These are phyloP conservation scores for Termitomyces sp. DNA, from an alignment of 768 basidiomycete genomes.

Conservation along the genomic window DNA sequence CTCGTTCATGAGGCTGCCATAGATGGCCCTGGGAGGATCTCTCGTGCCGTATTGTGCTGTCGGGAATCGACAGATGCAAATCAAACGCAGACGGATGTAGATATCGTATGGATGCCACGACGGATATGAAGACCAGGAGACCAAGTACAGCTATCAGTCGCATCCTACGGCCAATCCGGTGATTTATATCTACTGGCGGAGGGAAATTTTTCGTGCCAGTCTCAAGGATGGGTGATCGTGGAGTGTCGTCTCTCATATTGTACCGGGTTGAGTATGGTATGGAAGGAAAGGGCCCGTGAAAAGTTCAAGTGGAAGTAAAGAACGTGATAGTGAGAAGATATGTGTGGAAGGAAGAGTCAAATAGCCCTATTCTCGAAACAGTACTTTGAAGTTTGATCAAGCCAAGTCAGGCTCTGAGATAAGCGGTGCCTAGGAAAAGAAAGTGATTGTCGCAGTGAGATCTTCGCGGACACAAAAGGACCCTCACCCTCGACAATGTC, in stretches of 20 bases:
- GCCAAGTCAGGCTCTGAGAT: slow-evolving; percentile 4
- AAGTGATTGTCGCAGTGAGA: neutral
- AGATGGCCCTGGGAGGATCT: slow-evolving; percentile 22
- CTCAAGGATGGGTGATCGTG: slow-evolving; percentile 10
- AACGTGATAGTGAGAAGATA: slow-evolving; percentile 10
- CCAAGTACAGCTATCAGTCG: slow-evolving; percentile 51
- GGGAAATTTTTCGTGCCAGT: slow-evolving; percentile 4
- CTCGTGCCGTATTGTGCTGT: slow-evolving; percentile 24
- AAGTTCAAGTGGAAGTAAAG: slow-evolving; percentile 6
- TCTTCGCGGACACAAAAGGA: neutral
- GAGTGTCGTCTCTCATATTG: slow-evolving; percentile 2
- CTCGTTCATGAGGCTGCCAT: slow-evolving; percentile 41
- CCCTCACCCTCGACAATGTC: neutral
- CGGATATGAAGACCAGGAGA: slow-evolving; percentile 49
- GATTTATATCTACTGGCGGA: slow-evolving; percentile 25
- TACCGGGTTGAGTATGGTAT: slow-evolving; percentile 12
- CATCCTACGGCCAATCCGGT: slow-evolving; percentile 36
- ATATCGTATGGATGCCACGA: slow-evolving; percentile 51
- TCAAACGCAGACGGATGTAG: slow-evolving; percentile 44
- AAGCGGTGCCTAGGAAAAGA: neutral
- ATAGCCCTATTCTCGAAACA: slow-evolving; percentile 4
- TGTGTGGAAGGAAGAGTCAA: slow-evolving; percentile 4
- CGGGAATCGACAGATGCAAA: slow-evolving; percentile 24
- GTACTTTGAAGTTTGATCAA: slow-evolving; percentile 3
- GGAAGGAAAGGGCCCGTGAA: neutral